These are phyloP conservation scores for Solanum corneliomulleri DNA, from an alignment of 257 asterid species.

Conservation along the genomic window DNA sequence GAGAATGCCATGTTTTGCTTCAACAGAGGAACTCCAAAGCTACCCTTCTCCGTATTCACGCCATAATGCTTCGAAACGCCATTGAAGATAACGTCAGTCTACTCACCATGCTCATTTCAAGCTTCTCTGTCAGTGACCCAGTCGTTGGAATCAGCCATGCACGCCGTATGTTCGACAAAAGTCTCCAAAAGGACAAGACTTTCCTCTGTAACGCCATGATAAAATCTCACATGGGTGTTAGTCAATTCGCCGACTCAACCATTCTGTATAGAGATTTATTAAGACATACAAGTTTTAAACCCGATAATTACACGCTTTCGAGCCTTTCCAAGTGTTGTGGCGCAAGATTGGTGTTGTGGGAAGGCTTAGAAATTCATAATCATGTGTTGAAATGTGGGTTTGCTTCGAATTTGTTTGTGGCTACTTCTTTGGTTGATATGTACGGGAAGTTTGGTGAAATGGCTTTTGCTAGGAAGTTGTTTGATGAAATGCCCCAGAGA, in stretches of 20 bases:
- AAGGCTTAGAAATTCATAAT: constrained; percentile 57
- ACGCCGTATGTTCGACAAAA: constrained; percentile 55
- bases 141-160: constrained; percentile 43
- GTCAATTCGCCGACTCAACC: constrained; percentile 35
- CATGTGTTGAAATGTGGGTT: constrained; percentile 57
- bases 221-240: constrained; percentile 50
- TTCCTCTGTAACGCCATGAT: constrained; percentile 85
- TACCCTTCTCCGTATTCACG: constrained; percentile 62
- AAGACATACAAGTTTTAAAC: constrained; percentile 40
- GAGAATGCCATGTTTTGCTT: constrained; percentile 55
- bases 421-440: constrained; percentile 82
- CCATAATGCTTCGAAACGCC: constrained; percentile 59
- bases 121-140: constrained; percentile 36
- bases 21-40: constrained; percentile 35
- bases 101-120: constrained; percentile 53
- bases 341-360: constrained; percentile 27
- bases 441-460: constrained; percentile 69
- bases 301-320: constrained; percentile 72
- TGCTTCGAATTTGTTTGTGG: constrained; percentile 49
- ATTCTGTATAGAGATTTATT: constrained; percentile 32
- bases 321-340: constrained; percentile 79
- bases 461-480: constrained; percentile 40
- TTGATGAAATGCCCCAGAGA: constrained; percentile 73
- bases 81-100: constrained; percentile 58
- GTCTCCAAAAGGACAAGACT: constrained; percentile 36